Base-by-base conservation (phyloP, 176 grass and related monocot species). In the Hyparrhenia diplandra region DNA sequence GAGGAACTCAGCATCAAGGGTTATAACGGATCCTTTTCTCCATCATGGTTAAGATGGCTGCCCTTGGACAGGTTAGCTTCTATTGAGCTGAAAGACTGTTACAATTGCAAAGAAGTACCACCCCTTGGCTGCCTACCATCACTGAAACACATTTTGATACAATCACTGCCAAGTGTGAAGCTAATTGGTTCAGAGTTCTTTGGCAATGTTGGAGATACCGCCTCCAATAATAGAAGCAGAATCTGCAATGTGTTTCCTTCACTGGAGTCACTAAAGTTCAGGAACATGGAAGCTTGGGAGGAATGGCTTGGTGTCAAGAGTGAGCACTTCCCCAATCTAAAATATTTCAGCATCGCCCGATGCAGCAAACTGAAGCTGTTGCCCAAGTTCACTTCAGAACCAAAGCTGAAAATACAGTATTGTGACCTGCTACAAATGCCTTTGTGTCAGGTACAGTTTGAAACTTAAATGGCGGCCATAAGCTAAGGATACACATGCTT, bases 231-330 rank as follows among this genome's bases (percentile, higher is more conserved):
- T 67, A 65, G 24, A 1, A 64, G 73, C 24, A 62, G 13, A 23
- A 27, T 17, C 49, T 66, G 31, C 11, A 62, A 58, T 5, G 45
- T 13, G 30, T 91, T 91, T 34, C 79, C 85, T 21, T 54, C 61
- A 36, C 40, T 91, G 23, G 78, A 85, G 71, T 68, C 76, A 8
- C 71, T 88, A 25, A 69, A 85, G 57, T 75, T 91, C 25, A 79
- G 64, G 36, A 66, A 74, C 18, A 88, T 91, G 85, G 43, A 75
- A 58, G 47, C 76, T 24, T 88, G 82, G 89, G 85, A 91, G 73
- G 86, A 85, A 29, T 91, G 86, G 89, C 34, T 11, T 21, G 60
- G 89, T 39, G 77, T 88, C 25, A 75, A 83, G 72, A 71, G 78
- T 64, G 78, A 41, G 14, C 72, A 72, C 45, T 91, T 91, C 43